phyloP scores from a whole-genome alignment of 352 stramenopile genomes.

The Saprolegnia parasitica region DNA sequence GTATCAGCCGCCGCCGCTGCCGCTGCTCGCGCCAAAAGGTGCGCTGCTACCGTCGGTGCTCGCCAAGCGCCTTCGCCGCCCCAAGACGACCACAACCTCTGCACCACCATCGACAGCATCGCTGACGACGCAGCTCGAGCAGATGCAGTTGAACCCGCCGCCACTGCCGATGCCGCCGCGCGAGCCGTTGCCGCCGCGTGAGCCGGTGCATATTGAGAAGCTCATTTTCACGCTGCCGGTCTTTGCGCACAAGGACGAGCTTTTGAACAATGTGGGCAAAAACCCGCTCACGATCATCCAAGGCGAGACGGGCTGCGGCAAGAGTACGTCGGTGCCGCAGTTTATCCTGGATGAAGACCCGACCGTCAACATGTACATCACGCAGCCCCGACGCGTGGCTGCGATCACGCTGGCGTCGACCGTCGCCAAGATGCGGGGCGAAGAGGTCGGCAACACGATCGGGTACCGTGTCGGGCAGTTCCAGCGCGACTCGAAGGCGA shows the following conservation, averaged over 20 bases:
- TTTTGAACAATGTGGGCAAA: slow-evolving; percentile 68
- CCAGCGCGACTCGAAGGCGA: slow-evolving; percentile 84
- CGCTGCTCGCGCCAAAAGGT: neutral
- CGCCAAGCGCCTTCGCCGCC: neutral
- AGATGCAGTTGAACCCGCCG: neutral
- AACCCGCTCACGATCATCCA: slow-evolving; percentile 91
- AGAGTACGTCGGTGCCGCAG: slow-evolving; percentile 91
- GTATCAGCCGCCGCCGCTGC: slow-evolving; percentile 2
- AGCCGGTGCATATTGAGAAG: slow-evolving; percentile 12
- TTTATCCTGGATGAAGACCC: slow-evolving; percentile 82
- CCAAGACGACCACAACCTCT: neutral
- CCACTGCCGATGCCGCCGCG: neutral
- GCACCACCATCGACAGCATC: no score
- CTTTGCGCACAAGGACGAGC: slow-evolving; percentile 81
- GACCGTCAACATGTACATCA: slow-evolving; percentile 93
- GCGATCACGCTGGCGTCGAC: slow-evolving; percentile 82
- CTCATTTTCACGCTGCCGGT: slow-evolving; percentile 82
- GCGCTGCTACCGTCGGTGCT: neutral
- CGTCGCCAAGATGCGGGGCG: slow-evolving; percentile 90
- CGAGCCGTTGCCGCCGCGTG: neutral
- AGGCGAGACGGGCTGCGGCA: slow-evolving; percentile 95
- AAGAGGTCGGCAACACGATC: slow-evolving; percentile 60
- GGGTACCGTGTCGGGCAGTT: slow-evolving; percentile 87
- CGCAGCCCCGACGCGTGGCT: slow-evolving; percentile 92
- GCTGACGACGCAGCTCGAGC: neutral